These are phyloP conservation scores for Plenodomus biglobosus DNA, from an alignment of 2,329 filamentous ascomycete genomes.

Conservation along the genomic window DNA sequence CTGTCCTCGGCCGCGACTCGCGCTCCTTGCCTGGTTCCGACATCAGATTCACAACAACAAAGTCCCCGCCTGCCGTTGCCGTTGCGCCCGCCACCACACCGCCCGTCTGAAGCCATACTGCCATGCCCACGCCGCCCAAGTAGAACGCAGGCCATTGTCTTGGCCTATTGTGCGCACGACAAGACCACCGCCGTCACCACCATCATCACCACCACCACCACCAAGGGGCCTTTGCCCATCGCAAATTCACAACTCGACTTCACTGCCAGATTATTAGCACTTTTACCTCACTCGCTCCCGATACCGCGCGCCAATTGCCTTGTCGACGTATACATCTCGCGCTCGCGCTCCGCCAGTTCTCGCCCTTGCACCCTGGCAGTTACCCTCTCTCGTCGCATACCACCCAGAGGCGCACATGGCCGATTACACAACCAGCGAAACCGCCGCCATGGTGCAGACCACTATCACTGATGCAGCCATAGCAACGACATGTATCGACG, in stretches of 20 bases:
- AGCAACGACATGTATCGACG: constrained; percentile 16
- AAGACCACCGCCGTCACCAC: not conserved
- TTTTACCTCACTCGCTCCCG: constrained; percentile 8
- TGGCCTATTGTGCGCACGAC: constrained; percentile 11
- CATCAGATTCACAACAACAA: too few species aligned
- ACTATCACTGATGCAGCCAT: constrained; percentile 6
- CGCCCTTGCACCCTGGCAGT: too few species aligned
- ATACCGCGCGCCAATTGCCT: constrained; percentile 6
- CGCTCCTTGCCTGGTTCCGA: constrained; percentile 18
- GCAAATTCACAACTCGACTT: constrained; percentile 18
- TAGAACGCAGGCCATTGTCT: constrained; percentile 10
- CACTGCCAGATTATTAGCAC: constrained; percentile 18
- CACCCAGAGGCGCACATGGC: not conserved
- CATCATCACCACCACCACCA: constrained; percentile 7
- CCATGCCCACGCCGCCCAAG: constrained; percentile 12
- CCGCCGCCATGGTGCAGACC: not conserved
- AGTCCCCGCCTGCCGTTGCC: constrained; percentile 8
- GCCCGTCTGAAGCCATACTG: constrained; percentile 6
- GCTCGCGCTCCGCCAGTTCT: not conserved
- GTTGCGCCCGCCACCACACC: constrained; percentile 8
- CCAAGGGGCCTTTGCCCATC: constrained; percentile 10
- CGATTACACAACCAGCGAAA: constrained; percentile 7
- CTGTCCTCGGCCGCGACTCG: constrained; percentile 1
- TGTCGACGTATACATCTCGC: not conserved
- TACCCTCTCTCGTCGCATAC: too few species aligned